phyloP scores from a whole-genome alignment of 768 basidiomycete genomes.

The Termitomyces sp. region DNA sequence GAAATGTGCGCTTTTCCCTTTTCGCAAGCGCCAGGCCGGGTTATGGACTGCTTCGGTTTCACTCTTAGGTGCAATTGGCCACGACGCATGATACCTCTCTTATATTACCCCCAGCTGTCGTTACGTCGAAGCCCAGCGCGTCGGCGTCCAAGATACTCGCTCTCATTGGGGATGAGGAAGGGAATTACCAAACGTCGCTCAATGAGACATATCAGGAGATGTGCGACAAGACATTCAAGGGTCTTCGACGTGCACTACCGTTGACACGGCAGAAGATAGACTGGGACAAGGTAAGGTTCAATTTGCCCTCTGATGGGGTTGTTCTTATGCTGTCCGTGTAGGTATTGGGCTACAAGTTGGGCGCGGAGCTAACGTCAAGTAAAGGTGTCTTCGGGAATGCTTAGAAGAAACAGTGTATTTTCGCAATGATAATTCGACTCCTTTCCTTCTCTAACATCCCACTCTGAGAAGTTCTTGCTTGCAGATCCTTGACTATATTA shows the following conservation, averaged over 20 bases:
- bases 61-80: conserved; percentile 77
- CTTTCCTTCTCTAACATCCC: background rate
- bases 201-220: conserved; percentile 84
- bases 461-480: background rate
- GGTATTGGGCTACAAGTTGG: conserved; percentile 64
- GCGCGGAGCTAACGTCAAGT: conserved; percentile 67
- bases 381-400: conserved; percentile 46
- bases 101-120: conserved; percentile 52
- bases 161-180: conserved; percentile 75
- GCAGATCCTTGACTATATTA: background rate
- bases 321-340: conserved; percentile 13
- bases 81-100: conserved; percentile 68
- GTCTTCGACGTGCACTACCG: conserved; percentile 84
- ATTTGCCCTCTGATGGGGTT: background rate
- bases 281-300: conserved; percentile 76
- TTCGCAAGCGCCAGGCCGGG: background rate
- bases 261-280: conserved; percentile 92
- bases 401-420: conserved; percentile 10
- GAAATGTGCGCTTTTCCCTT: conserved; percentile 56
- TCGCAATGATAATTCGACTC: background rate
- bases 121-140: conserved; percentile 42
- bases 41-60: background rate
- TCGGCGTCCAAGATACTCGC: conserved; percentile 73
- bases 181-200: conserved; percentile 71
- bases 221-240: conserved; percentile 92